Conservation (phyloP, 2,329 filamentous ascomycete species). For the Cercospora zeina region DNA sequence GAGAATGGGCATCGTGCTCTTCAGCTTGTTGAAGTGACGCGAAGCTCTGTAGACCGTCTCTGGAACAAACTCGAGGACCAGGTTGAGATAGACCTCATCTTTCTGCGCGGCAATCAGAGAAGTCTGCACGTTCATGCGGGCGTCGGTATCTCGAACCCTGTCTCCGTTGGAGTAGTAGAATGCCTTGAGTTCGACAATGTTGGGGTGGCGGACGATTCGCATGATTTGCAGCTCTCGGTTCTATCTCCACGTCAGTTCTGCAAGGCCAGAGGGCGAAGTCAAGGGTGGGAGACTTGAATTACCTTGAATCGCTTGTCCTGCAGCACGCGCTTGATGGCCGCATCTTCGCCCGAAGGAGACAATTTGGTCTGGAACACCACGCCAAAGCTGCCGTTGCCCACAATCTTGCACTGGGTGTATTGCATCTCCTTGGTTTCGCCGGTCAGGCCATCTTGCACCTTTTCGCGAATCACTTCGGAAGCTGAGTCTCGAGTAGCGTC, state of each 20-base stretch:
- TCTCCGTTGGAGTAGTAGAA: constrained; percentile 99
- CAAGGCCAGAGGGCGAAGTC: constrained; percentile 3
- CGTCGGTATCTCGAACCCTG: constrained; percentile 62
- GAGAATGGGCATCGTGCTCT: constrained; percentile 97
- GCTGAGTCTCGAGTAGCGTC: constrained; percentile 13
- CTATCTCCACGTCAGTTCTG: constrained; percentile 53
- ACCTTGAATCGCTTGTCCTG: constrained; percentile 99
- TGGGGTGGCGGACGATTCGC: constrained; percentile 97
- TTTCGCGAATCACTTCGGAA: constrained; percentile 94
- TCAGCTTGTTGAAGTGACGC: constrained; percentile 99
- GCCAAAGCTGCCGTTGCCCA: constrained; percentile 97
- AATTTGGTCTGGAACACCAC: constrained; percentile 99
- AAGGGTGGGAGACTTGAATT: constrained; percentile 7
- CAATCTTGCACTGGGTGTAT: constrained; percentile 99
- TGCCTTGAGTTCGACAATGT: constrained; percentile 97
- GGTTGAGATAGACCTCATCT: constrained; percentile 97
- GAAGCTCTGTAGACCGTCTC: constrained; percentile 98
- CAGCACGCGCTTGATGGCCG: constrained; percentile 96
- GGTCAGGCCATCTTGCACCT: constrained; percentile 96
- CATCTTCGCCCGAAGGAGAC: constrained; percentile 95
- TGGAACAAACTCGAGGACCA: constrained; percentile 96
- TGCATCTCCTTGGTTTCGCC: constrained; percentile 95
- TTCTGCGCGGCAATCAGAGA: constrained; percentile 51
- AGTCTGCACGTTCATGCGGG: constrained; percentile 41
- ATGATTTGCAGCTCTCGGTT: constrained; percentile 99